A percentile compares a stretch with the other conserved stretches of the same genome.
Evolutionary conservation across 495 filamentous ascomycete species (phyloP).

Genomic region (Aspergillus heteromorphus): DNA sequence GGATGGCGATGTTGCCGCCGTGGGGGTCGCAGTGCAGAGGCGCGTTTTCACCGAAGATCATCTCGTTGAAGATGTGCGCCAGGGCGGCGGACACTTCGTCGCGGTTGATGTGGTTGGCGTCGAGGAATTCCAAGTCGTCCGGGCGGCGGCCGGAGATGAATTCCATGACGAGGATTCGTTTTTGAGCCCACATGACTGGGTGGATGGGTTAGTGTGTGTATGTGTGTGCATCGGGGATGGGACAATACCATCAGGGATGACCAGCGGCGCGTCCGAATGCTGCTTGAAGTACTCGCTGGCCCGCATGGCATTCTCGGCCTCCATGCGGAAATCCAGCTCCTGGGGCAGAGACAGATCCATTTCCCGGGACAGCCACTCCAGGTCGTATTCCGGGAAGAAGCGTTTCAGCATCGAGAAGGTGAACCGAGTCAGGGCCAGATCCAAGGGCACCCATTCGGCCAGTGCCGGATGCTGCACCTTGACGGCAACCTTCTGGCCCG

Average conservation of each 20-base stretch:
- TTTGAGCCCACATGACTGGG: constrained; percentile 86
- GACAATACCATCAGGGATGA: constrained; percentile 67
- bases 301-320: constrained; percentile 79
- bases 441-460: constrained; percentile 86
- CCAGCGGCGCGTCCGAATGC: constrained; percentile 65
- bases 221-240: neutral
- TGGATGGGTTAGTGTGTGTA: constrained; percentile 17
- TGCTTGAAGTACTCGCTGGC: constrained; percentile 71
- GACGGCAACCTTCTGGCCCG: constrained; percentile 88
- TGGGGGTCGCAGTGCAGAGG: constrained; percentile 97
- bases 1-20: constrained; percentile 93
- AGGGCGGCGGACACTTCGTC: constrained; percentile 95
- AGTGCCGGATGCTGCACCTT: constrained; percentile 93
- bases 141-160: constrained; percentile 80
- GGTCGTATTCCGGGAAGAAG: constrained; percentile 95
- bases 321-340: constrained; percentile 84
- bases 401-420: constrained; percentile 85
- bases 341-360: constrained; percentile 86
- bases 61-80: constrained; percentile 95
- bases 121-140: constrained; percentile 84
- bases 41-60: constrained; percentile 92
- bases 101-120: constrained; percentile 79
- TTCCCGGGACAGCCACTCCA: constrained; percentile 91
- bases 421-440: constrained; percentile 79
- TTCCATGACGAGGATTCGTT: constrained; percentile 93